Evolutionary conservation across 371 early-diverging fungal genomes (phyloP).

Genomic region (Circinella umbellata): DNA sequence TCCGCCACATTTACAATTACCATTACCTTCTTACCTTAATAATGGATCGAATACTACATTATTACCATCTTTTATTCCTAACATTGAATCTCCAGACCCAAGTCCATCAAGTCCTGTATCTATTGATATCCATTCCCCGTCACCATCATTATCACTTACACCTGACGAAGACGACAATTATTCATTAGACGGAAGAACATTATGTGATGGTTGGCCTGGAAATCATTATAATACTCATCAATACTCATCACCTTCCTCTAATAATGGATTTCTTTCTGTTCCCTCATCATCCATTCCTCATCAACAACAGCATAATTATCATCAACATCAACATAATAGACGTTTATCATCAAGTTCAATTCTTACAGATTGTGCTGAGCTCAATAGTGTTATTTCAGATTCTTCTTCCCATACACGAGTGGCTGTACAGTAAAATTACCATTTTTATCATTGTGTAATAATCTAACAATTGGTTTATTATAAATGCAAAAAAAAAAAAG

Average conservation of each 20-base stretch:
- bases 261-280: slow-evolving; percentile 30
- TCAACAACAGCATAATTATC: not conserved
- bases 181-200: slow-evolving; percentile 10
- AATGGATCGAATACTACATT: not conserved
- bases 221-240: slow-evolving; percentile 6
- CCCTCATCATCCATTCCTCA: slow-evolving; percentile 13
- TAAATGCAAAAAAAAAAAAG: slow-evolving; percentile 5
- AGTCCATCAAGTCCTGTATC: slow-evolving; percentile 27
- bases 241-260: slow-evolving; percentile 14
- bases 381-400: slow-evolving; percentile 13
- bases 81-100: slow-evolving; percentile 37
- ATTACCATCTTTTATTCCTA: slow-evolving; percentile 35
- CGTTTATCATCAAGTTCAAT: slow-evolving; percentile 15
- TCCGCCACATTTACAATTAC: slow-evolving; percentile 32
- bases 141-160: not conserved
- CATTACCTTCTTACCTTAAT: slow-evolving; percentile 23
- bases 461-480: not conserved
- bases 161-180: slow-evolving; percentile 13
- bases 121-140: slow-evolving; percentile 8
- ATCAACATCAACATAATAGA: slow-evolving; percentile 3
- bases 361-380: slow-evolving; percentile 16
- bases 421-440: slow-evolving; percentile 1
- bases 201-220: slow-evolving; percentile 8
- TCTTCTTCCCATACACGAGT: slow-evolving; percentile 15
- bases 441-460: not conserved